These are phyloP conservation scores for Metschnikowia bowlesiae DNA, from an alignment of 805 yeast species.

Conservation along the genomic window DNA sequence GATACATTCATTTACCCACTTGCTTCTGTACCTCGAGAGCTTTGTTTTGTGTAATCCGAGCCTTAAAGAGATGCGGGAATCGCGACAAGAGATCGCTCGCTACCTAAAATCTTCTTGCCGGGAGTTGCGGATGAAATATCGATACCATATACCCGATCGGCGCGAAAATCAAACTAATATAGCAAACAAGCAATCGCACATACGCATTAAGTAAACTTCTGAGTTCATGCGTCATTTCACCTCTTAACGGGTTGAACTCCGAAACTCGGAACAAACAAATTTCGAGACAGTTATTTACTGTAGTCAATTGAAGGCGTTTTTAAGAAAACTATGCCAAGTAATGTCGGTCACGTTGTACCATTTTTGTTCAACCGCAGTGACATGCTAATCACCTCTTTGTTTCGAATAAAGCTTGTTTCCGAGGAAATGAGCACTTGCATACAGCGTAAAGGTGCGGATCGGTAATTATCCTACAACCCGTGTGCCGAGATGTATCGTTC, in stretches of 20 bases:
- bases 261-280: not conserved
- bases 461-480: constrained; percentile 1
- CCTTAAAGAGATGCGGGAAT: not conserved
- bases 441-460: constrained; percentile 2
- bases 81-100: not conserved
- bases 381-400: not conserved
- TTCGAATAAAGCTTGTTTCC: not conserved
- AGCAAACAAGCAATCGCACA: constrained; percentile 1
- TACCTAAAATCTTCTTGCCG: not conserved
- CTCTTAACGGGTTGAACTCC: not conserved
- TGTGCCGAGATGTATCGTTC: constrained; percentile 2
- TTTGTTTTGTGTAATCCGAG: not conserved
- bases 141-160: not conserved
- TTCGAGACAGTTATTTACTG: not conserved
- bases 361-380: not conserved
- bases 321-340: no score
- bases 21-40: not conserved
- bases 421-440: constrained; percentile 2
- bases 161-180: not conserved
- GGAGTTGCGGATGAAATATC: not conserved
- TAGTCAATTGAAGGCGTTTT: not conserved
- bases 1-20: no score
- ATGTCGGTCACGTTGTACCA: not conserved
- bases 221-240: not conserved
- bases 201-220: not conserved